Conservation (phyloP, 1,284 basidiomycete species). For the Ganoderma resinaceum region DNA sequence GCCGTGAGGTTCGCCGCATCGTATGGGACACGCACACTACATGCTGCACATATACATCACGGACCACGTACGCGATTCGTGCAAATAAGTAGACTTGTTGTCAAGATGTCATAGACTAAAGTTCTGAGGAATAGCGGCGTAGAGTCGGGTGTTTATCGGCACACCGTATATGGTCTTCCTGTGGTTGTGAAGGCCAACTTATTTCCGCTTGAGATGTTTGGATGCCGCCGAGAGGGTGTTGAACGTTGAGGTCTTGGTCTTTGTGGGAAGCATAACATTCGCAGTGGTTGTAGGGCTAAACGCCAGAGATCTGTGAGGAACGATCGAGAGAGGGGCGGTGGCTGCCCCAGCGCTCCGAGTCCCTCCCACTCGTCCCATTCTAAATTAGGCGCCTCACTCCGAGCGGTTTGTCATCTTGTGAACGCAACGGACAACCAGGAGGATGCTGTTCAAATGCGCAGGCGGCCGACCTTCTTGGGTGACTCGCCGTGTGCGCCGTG, state of each 20-base stretch:
- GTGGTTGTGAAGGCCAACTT: too few relatives aligned
- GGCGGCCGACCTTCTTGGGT: background rate
- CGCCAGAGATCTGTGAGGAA: background rate
- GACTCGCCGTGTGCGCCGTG: background rate
- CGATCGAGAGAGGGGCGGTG: background rate
- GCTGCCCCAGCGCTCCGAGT: too few relatives aligned
- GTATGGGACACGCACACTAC: background rate
- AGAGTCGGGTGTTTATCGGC: too few relatives aligned
- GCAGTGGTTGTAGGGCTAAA: background rate
- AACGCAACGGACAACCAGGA: background rate
- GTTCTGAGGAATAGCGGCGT: too few relatives aligned
- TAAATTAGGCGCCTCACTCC: background rate
- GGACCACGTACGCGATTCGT: too few relatives aligned
- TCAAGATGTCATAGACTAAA: too few relatives aligned
- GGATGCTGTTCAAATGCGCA: background rate
- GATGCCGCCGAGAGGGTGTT: too few relatives aligned
- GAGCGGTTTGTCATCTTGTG: slow-evolving; percentile 15
- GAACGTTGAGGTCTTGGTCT: too few relatives aligned
- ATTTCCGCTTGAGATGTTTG: too few relatives aligned
- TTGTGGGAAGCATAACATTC: too few relatives aligned
- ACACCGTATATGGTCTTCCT: too few relatives aligned
- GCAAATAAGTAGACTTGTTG: too few relatives aligned
- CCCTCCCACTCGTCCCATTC: background rate
- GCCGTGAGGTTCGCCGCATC: background rate
- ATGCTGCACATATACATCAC: background rate